A percentile compares a stretch with the other conserved stretches of the same genome.
Conservation (phyloP, 129 eudicot species). For the Heracleum sosnowskyi region DNA sequence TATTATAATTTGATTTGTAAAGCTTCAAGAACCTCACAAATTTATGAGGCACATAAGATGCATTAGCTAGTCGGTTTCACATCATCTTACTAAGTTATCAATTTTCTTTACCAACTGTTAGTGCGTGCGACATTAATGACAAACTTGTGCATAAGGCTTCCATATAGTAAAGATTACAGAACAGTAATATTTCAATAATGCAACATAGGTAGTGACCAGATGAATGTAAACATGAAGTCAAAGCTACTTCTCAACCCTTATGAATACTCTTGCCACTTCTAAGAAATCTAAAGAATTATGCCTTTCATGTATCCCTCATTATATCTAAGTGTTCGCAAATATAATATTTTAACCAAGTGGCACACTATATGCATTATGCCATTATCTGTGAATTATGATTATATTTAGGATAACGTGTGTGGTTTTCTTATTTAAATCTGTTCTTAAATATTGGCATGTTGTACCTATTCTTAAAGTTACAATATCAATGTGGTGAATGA, state of each 20-base stretch:
- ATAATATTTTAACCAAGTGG: not conserved
- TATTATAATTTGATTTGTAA: too few species aligned
- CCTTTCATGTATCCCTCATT: not conserved
- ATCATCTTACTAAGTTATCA: not conserved
- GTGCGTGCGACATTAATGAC: too few species aligned
- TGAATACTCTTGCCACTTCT: not conserved
- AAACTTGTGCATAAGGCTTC: not conserved
- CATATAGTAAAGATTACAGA: not conserved
- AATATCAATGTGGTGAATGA: not conserved
- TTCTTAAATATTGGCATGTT: not conserved
- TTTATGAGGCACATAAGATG: not conserved
- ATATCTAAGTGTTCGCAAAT: not conserved
- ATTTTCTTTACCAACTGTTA: too few species aligned
- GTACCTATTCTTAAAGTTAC: not conserved
- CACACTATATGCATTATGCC: not conserved
- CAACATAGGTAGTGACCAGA: not conserved
- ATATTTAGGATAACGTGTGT: not conserved
- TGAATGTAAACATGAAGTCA: not conserved
- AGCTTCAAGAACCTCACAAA: too few species aligned
- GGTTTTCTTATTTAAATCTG: not conserved
- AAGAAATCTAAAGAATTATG: not conserved
- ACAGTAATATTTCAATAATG: too few species aligned
- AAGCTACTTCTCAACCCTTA: not conserved
- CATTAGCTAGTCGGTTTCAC: not conserved
- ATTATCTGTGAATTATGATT: not conserved